These are phyloP conservation scores for Gigaspora rosea DNA, from an alignment of 192 early-diverging fungal genomes.

Conservation along the genomic window DNA sequence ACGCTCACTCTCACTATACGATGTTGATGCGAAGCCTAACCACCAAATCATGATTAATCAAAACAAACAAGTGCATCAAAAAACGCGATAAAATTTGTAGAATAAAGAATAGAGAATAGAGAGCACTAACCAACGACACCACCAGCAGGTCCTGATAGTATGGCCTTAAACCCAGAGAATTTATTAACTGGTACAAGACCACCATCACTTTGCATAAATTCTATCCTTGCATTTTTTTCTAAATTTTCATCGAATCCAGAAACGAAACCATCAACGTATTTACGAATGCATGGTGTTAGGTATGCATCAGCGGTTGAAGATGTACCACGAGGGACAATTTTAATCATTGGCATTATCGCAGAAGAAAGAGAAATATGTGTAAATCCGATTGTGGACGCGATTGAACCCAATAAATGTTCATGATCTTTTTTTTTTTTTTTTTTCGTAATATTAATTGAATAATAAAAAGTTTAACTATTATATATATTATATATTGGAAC, in stretches of 20 bases:
- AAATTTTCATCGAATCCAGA: constrained; percentile 81
- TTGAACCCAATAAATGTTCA: constrained; percentile 66
- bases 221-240: constrained; percentile 53
- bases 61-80: neutral
- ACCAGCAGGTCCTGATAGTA: constrained; percentile 93
- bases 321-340: constrained; percentile 91
- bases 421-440: constrained; percentile 70
- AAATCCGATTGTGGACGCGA: constrained; percentile 79
- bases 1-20: constrained; percentile 46
- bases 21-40: constrained; percentile 53
- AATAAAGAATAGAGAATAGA: neutral
- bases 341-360: constrained; percentile 87
- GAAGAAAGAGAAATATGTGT: constrained; percentile 84
- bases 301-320: constrained; percentile 92
- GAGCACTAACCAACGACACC: constrained; percentile 79
- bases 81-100: neutral
- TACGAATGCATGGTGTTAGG: constrained; percentile 87
- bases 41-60: neutral
- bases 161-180: constrained; percentile 87
- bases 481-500: neutral
- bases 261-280: constrained; percentile 84
- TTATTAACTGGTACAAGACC: constrained; percentile 84
- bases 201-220: constrained; percentile 99
- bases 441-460: neutral
- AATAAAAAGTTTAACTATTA: neutral